A percentile compares a stretch with the other conserved stretches of the same genome.
Conservation (phyloP, 148 eudicot genomes). For the Chenopodium album region DNA sequence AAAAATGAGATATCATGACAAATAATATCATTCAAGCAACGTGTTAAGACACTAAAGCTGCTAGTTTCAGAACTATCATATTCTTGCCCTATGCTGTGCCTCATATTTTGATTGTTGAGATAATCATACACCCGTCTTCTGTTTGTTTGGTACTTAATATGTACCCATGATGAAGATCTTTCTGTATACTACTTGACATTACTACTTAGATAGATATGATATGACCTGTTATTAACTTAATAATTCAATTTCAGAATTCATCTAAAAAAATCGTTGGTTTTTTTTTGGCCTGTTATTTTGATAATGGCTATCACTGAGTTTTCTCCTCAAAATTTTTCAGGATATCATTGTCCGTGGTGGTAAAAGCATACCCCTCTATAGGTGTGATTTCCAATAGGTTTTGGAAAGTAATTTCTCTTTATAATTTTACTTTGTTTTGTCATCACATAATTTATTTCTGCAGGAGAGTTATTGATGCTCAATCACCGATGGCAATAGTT, state of each 20-base stretch:
- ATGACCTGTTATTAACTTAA: not conserved
- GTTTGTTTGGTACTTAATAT: not conserved
- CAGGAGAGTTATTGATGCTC: constrained; percentile 89
- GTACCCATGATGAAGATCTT: not conserved
- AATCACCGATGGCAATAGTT: constrained; percentile 79
- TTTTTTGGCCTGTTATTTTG: not conserved
- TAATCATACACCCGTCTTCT: not conserved
- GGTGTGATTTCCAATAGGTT: constrained; percentile 34
- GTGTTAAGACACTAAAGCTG: too few species aligned
- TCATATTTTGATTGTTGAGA: not conserved
- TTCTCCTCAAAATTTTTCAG: constrained; percentile 34
- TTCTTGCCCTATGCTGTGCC: not conserved
- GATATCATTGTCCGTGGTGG: constrained; percentile 82
- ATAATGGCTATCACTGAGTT: not conserved
- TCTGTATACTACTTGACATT: not conserved
- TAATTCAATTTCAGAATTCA: not conserved
- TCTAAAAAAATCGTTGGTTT: not conserved
- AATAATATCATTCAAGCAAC: too few species aligned
- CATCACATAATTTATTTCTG: constrained; percentile 26
- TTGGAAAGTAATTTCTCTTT: not conserved
- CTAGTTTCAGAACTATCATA: too few species aligned
- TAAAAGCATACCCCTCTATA: constrained; percentile 78
- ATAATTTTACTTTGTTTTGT: not conserved
- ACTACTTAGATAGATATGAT: not conserved
- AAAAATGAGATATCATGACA: not conserved